Percentiles rank a stretch among this genome's conserved stretches.
Evolutionary conservation across 208 protist genomes (phyloP).

Genomic region (Trypanosomatidae sp.): DNA sequence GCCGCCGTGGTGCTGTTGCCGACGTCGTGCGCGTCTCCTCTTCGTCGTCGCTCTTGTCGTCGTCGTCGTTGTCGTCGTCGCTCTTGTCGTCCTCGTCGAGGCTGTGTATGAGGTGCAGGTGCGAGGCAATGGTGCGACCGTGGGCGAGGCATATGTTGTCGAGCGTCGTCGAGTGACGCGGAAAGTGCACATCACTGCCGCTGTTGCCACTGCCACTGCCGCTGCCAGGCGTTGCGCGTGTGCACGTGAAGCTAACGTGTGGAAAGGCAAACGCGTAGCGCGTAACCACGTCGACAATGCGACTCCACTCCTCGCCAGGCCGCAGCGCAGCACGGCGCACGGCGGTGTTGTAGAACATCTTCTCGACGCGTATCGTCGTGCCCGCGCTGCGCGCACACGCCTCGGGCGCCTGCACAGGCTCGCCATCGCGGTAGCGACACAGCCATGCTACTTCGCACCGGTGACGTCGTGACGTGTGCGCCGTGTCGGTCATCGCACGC

Average conservation of each 20-base stretch:
- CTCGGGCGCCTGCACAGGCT: constrained; percentile 78
- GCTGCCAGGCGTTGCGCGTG: constrained; percentile 12
- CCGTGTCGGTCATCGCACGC: neutral
- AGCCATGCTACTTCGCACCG: constrained; percentile 52
- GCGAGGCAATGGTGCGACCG: constrained; percentile 28
- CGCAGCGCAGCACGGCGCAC: constrained; percentile 68
- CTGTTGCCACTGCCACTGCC: neutral
- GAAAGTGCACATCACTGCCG: constrained; percentile 19
- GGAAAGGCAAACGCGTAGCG: constrained; percentile 82
- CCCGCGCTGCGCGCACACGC: constrained; percentile 69
- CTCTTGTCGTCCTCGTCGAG: neutral
- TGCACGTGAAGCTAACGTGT: constrained; percentile 54
- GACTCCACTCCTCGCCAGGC: constrained; percentile 86
- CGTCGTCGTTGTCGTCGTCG: neutral
- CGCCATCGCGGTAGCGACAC: constrained; percentile 77
- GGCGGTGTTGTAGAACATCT: constrained; percentile 85
- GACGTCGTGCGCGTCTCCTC: neutral
- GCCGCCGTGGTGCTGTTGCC: too few relatives aligned
- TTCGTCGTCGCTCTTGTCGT: neutral
- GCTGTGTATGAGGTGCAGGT: constrained; percentile 36
- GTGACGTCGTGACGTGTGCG: neutral
- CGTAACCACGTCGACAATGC: constrained; percentile 83
- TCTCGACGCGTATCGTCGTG: constrained; percentile 74
- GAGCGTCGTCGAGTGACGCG: constrained; percentile 38
- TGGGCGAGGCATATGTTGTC: constrained; percentile 62